Conservation (phyloP, 345 rosid genomes). For the Salix exigua region DNA sequence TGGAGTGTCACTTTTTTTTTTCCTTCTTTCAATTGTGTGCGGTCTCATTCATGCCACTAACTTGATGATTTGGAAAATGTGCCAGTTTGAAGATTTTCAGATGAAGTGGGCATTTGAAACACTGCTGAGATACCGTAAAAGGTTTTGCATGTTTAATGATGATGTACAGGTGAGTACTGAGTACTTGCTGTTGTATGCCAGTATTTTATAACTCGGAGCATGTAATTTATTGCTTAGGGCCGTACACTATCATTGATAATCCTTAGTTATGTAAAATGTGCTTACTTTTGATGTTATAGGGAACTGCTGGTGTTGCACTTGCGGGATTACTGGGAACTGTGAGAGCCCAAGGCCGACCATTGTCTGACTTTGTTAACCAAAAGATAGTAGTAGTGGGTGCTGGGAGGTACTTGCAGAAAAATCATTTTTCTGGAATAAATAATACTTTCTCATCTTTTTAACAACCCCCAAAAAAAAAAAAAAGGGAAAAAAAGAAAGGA, state of each 20-base stretch:
- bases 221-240: conserved; percentile 7
- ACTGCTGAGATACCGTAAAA: conserved; percentile 72
- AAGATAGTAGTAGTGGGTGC: conserved; percentile 99
- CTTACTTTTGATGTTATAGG: conserved; percentile 43
- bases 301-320: conserved; percentile 99
- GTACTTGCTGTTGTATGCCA: conserved; percentile 5
- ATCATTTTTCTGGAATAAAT: not conserved
- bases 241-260: conserved; percentile 6
- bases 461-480: not conserved
- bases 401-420: conserved; percentile 64
- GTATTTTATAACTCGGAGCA: not conserved
- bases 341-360: conserved; percentile 86
- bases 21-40: conserved; percentile 17
- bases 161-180: conserved; percentile 71
- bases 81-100: conserved; percentile 96
- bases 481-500: not conserved
- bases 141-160: conserved; percentile 97
- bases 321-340: conserved; percentile 92
- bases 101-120: conserved; percentile 99
- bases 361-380: conserved; percentile 80
- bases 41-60: conserved; percentile 16
- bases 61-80: conserved; percentile 23
- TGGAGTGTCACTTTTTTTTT: conserved; percentile 13
- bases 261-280: conserved; percentile 5
- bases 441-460: not conserved